Evolutionary conservation across 2,329 filamentous ascomycete genomes (phyloP), one percentile per base, ranked within the genome.

Genomic region (Claviceps purpurea): DNA sequence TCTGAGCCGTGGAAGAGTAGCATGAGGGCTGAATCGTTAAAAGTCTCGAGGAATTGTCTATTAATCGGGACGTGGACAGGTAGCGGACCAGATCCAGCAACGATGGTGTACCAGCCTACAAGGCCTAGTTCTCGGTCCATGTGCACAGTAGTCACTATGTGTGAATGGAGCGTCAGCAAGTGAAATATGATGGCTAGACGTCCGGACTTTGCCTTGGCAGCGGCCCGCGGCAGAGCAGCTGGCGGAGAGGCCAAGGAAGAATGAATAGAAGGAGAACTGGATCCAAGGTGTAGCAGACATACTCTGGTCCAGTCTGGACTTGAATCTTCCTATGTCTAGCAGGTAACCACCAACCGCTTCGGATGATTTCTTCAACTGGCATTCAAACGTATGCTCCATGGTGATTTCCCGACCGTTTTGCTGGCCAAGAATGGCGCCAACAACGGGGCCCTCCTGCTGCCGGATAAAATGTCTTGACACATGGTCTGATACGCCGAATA

Each of bases 401-500:
- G 88, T 95, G 60, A 96, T 85, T 62, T 91, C 84, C 53, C 89
- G 84, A 20, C 91, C 91, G 73, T 89, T 87, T 61, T 96, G 90
- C 63, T 93, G 87, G 16, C 93, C 93, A 5, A 98, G 71, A n/a
- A 98, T 75, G 50, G 85, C 89, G 52, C 93, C 93, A 3, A 91
- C 79, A 18, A 96, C 78, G 16, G 89, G 89, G 0, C 87, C 87
- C 18, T 73, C 67, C 61, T 89, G 83, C 50, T 81, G 73, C 54
- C 93, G 82, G 52, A 95, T 77, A 1, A 84, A 87, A 68, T 95
- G 90, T 55, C 93, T 82, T 54, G 91, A 95, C 66, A 97, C 89
- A 67, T 95, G 94, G 69, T 98, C 93, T 60, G 91, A 95, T 62
- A 98, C 93, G 58, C 87, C 94, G 70, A 98, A 87, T 58, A 97